These are phyloP conservation scores for Scutellaria galericulata DNA, from an alignment of 257 asterid genomes.

Conservation along the genomic window DNA sequence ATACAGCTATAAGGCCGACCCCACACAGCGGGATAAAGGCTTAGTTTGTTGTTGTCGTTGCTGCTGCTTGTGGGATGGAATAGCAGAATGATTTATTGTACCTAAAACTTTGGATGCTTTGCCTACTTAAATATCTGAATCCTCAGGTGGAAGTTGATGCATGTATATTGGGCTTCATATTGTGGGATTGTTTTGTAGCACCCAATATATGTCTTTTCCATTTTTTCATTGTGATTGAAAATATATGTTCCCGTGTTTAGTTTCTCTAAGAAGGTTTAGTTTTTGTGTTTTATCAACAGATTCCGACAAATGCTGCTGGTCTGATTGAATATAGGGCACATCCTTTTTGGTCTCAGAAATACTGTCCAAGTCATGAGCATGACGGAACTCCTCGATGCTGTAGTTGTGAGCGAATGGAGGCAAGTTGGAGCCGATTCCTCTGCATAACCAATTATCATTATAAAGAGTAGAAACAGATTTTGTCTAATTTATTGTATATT, in stretches of 20 bases:
- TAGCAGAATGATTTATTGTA: no score
- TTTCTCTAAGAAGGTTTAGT: constrained; percentile 34
- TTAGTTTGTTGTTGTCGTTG: neutral
- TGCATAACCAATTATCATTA: neutral
- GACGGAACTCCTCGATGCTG: constrained; percentile 98
- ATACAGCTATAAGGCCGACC: neutral
- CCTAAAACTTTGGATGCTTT: constrained; percentile 10
- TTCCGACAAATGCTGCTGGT: constrained; percentile 90
- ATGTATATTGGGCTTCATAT: neutral
- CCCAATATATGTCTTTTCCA: neutral
- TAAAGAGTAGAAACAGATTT: neutral
- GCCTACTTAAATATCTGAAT: neutral
- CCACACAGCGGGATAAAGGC: constrained; percentile 2
- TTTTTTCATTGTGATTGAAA: constrained; percentile 16
- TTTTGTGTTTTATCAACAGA: constrained; percentile 49
- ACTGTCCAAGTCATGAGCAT: constrained; percentile 94
- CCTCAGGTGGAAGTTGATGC: constrained; percentile 5
- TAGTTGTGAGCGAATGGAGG: constrained; percentile 99
- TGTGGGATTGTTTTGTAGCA: constrained; percentile 2
- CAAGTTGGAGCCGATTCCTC: constrained; percentile 33
- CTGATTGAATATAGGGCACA: constrained; percentile 96
- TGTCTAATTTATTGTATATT: constrained; percentile 13
- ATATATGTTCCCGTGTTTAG: neutral
- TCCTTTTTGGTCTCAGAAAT: constrained; percentile 98
- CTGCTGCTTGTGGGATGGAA: neutral